Base-by-base conservation (phyloP, 1,284 basidiomycete species). In the Salmacisia buchloeana region DNA sequence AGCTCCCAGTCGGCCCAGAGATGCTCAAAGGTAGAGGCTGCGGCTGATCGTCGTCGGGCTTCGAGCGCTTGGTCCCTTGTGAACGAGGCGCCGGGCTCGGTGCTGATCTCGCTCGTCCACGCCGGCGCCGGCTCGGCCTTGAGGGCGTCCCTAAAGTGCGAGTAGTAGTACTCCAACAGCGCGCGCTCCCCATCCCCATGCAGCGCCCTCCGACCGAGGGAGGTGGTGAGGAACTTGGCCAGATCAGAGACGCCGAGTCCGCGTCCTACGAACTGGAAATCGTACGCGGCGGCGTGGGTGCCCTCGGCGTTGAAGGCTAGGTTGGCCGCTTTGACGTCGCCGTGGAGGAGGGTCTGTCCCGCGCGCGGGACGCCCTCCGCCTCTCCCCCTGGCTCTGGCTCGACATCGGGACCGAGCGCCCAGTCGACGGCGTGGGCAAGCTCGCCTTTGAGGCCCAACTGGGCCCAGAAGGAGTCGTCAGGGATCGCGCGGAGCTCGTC, bases 251-350 rank as follows among this genome's bases (percentile, higher is more conserved):
- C 68, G 18, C 68, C 70, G 1, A 73, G 43, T 0, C 70, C 66
- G 3, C 62, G 23, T 3, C 71, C 71, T 3, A 72, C 68, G 62
- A 71, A 73, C 25, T 73, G 71, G 36, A 73, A 73, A 31, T 73
- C 71, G 61, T 71, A 73, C 61, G 69, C 63, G 27, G 68, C 68
- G 60, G 71, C 67, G 0, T 29, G 9, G 15, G 52, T 12, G 34
- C 46, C 38, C 6, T 27, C 27, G 27, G 21, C 1, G 13, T 58
- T 57, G 46, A 71, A 71, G 23, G 70, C 69, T 66, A 73, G 69
- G 58, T 71, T 73, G 35, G 66, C 71, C 2, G 66, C 58, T 34
- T 73, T 73, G 13, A 71, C 71, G 39, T 73, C 70, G 43, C 71
- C 71, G 58, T 73, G 71, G 12, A 71, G 58, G 23, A 73, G 52